These are phyloP conservation scores for Hymenoscyphus infarciens DNA, from an alignment of 2,329 filamentous ascomycete species.

Conservation along the genomic window DNA sequence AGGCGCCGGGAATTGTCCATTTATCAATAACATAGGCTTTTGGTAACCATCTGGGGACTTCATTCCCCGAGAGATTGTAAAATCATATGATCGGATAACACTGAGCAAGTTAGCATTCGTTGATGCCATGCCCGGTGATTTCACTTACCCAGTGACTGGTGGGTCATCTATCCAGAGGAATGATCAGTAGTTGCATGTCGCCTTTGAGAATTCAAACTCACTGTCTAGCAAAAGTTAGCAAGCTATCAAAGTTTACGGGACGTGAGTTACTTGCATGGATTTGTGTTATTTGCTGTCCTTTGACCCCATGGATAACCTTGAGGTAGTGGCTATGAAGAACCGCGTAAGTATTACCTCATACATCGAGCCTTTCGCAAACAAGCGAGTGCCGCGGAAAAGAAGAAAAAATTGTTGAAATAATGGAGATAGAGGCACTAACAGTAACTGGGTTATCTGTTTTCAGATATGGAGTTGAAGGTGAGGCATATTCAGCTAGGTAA, in stretches of 20 bases:
- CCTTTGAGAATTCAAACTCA: not conserved
- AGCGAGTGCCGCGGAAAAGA: not conserved
- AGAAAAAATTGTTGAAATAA: not conserved
- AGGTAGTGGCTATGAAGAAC: conserved; percentile 38
- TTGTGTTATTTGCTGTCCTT: conserved; percentile 39
- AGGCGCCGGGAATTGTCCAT: conserved; percentile 35
- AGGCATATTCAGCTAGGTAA: conserved; percentile 12
- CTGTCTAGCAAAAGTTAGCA: conserved; percentile 12
- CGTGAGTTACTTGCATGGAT: conserved; percentile 30
- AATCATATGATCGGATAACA: conserved; percentile 37
- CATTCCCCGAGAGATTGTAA: conserved; percentile 30
- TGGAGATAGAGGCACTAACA: conserved; percentile 7
- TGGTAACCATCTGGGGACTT: conserved; percentile 39
- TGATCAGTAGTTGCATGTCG: not conserved
- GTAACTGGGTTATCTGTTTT: conserved; percentile 9
- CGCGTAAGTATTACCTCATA: not conserved
- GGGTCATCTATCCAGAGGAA: conserved; percentile 4
- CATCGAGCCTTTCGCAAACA: too few relatives aligned
- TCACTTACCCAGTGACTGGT: conserved; percentile 17
- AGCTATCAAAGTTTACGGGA: not conserved
- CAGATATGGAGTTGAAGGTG: not conserved
- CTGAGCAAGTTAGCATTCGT: conserved; percentile 22
- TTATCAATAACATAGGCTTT: conserved; percentile 28
- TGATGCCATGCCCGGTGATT: not conserved
- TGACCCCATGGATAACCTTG: conserved; percentile 51